These are phyloP conservation scores for Pythium oligandrum DNA, from an alignment of 352 stramenopile genomes.

Conservation along the genomic window DNA sequence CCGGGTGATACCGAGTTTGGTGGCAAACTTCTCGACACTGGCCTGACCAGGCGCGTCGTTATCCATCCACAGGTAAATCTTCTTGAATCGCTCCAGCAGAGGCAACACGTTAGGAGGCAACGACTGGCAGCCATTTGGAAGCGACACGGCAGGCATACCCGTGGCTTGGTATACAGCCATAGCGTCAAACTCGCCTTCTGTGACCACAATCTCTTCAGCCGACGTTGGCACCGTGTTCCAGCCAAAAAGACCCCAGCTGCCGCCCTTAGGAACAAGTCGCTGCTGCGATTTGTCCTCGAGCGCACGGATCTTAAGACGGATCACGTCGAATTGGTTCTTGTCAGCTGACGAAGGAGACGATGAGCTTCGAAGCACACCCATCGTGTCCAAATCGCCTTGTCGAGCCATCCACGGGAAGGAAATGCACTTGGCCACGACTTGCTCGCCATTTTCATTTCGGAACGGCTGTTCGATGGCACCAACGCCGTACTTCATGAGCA, in stretches of 20 bases:
- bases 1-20: constrained; percentile 91
- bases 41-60: constrained; percentile 93
- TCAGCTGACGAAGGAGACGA: constrained; percentile 23
- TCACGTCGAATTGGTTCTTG: constrained; percentile 76
- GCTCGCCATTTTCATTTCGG: constrained; percentile 51
- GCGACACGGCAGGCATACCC: constrained; percentile 86
- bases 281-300: constrained; percentile 86
- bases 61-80: constrained; percentile 99
- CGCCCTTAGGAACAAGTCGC: constrained; percentile 86
- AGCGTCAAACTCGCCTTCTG: constrained; percentile 96
- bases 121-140: constrained; percentile 97
- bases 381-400: constrained; percentile 70
- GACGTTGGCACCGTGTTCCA: constrained; percentile 94
- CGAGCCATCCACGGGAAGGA: constrained; percentile 96
- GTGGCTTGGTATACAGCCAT: constrained; percentile 98
- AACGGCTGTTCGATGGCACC: constrained; percentile 87
- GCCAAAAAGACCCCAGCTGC: constrained; percentile 98
- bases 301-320: constrained; percentile 81
- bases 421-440: constrained; percentile 76
- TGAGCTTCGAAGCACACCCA: constrained; percentile 66
- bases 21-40: constrained; percentile 95
- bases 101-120: constrained; percentile 94
- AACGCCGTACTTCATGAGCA: constrained; percentile 87
- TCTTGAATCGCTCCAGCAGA: constrained; percentile 95
- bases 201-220: constrained; percentile 93